Evolutionary conservation across 352 stramenopile species (phyloP).

Genomic region (Globisporangium acanthophoron): DNA sequence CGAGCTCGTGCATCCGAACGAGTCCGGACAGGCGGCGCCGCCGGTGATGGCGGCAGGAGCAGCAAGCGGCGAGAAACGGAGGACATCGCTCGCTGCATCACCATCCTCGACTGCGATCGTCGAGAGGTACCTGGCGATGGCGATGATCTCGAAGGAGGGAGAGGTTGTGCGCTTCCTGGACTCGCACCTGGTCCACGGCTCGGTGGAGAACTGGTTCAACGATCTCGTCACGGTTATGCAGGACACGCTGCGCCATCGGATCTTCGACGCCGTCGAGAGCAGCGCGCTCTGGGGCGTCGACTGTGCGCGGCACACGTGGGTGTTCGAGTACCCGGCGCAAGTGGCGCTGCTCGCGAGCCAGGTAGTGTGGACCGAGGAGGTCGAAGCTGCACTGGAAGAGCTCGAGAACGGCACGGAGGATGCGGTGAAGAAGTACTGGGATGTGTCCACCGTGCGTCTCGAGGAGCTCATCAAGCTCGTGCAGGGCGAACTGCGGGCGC

Average conservation of each 20-base stretch:
- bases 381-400: slow-evolving; percentile 89
- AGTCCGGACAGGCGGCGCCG: not conserved
- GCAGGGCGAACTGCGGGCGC: slow-evolving; percentile 57
- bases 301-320: slow-evolving; percentile 73
- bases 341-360: slow-evolving; percentile 86
- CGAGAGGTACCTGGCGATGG: slow-evolving; percentile 71
- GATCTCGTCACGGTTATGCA: slow-evolving; percentile 94
- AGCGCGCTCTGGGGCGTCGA: slow-evolving; percentile 91
- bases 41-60: not conserved
- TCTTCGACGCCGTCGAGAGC: slow-evolving; percentile 91
- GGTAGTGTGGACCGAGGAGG: slow-evolving; percentile 93
- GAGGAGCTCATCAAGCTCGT: slow-evolving; percentile 93
- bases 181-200: slow-evolving; percentile 76
- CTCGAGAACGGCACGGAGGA: slow-evolving; percentile 94
- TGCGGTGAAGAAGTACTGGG: slow-evolving; percentile 93
- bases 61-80: not conserved
- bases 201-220: slow-evolving; percentile 93
- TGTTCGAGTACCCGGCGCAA: slow-evolving; percentile 89
- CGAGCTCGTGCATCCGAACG: slow-evolving; percentile 24
- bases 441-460: slow-evolving; percentile 87
- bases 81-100: slow-evolving; percentile 1
- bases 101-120: slow-evolving; percentile 15
- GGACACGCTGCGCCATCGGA: slow-evolving; percentile 68
- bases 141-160: slow-evolving; percentile 95
- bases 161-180: slow-evolving; percentile 86